phyloP scores from a whole-genome alignment of 257 asterid genomes.

The Solanum pimpinellifolium region DNA sequence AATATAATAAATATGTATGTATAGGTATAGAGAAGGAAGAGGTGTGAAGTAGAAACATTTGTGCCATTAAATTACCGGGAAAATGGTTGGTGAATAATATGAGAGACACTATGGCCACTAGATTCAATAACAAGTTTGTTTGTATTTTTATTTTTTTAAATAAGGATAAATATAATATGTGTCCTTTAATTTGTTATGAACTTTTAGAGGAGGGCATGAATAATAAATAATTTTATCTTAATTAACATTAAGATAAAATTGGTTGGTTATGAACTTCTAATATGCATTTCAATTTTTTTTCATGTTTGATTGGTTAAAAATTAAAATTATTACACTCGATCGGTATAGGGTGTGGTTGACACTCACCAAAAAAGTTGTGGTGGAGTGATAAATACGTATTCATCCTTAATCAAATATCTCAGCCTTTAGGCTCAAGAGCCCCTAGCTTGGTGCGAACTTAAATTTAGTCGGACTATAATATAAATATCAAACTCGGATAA shows the following conservation, averaged over 20 bases:
- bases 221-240: neutral
- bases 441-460: neutral
- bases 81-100: neutral
- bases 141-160: neutral
- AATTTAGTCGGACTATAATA: neutral
- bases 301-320: neutral
- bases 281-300: neutral
- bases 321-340: neutral
- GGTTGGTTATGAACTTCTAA: neutral
- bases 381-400: neutral
- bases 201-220: neutral
- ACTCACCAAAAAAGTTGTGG: neutral
- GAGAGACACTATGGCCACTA: neutral
- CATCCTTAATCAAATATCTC: neutral
- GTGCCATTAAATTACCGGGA: neutral
- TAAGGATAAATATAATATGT: neutral
- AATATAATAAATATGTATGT: neutral
- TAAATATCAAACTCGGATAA: accelerated
- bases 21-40: neutral
- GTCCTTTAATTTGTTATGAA: neutral
- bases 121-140: neutral
- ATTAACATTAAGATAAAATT: neutral
- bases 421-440: neutral
- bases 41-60: neutral
- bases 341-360: neutral